phyloP scores from a whole-genome alignment of 164 flowering plant genomes.

The Protea cynaroides region DNA sequence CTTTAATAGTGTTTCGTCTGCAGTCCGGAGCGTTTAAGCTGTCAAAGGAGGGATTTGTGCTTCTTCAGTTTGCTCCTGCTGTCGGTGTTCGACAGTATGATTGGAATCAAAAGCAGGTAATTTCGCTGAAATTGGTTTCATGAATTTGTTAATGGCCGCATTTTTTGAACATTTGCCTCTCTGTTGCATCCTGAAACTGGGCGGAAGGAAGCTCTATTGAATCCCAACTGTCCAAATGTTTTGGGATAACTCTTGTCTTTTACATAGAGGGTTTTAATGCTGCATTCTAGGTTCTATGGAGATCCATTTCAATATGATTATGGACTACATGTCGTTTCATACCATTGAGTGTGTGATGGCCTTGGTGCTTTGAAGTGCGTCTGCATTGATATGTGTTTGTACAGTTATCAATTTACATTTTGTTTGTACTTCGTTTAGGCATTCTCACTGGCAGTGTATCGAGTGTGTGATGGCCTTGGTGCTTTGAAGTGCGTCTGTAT shows the following conservation, averaged over 20 bases:
- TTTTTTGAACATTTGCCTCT: too few species aligned
- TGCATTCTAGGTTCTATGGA: too few species aligned
- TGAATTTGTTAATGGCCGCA: not conserved
- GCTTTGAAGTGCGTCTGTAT: not conserved
- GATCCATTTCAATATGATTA: too few species aligned
- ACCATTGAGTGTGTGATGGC: too few species aligned
- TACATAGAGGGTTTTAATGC: too few species aligned
- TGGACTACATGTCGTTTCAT: too few species aligned
- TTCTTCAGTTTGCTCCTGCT: constrained; percentile 93
- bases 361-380: not conserved
- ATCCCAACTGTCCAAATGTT: too few species aligned
- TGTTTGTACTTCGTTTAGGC: constrained; percentile 34
- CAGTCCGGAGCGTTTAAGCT: constrained; percentile 88
- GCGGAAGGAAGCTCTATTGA: too few species aligned
- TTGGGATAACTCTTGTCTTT: too few species aligned
- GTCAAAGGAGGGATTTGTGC: constrained; percentile 65
- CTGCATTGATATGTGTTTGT: too few species aligned
- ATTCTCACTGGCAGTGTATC: constrained; percentile 71
- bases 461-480: too few species aligned
- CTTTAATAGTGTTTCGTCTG: constrained; percentile 9
- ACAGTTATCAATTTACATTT: not conserved
- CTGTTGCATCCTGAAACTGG: too few species aligned
- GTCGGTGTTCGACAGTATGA: constrained; percentile 73
- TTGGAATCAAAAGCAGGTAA: constrained; percentile 90
- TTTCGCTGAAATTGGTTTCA: not conserved